Conservation (phyloP, 768 basidiomycete species). For the Lentinula sp. region DNA sequence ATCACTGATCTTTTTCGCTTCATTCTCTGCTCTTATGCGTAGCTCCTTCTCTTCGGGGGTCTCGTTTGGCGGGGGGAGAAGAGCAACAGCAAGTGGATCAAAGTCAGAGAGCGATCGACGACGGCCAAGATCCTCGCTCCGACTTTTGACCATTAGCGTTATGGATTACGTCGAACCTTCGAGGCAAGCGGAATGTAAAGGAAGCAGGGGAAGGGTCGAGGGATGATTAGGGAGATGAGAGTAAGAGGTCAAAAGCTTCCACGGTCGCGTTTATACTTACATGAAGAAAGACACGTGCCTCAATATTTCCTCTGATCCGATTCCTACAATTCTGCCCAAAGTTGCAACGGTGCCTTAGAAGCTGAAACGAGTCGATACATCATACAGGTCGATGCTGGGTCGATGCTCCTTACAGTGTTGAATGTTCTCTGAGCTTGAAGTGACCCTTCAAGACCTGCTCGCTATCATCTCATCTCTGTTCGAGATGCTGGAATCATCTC, state of each 20-base stretch:
- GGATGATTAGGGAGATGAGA: neutral
- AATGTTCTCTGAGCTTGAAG: neutral
- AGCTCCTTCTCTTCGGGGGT: constrained; percentile 59
- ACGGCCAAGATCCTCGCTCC: constrained; percentile 26
- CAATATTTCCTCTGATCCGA: neutral
- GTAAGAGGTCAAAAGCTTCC: neutral
- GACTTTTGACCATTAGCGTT: constrained; percentile 30
- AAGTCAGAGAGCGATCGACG: constrained; percentile 57
- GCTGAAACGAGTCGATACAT: no score
- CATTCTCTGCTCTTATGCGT: constrained; percentile 59
- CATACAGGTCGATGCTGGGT: no score
- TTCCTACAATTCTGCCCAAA: neutral
- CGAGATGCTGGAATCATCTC: neutral
- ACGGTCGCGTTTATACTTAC: neutral
- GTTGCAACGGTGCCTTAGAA: neutral
- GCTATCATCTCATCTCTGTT: neutral
- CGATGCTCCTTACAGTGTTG: neutral
- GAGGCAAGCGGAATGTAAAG: neutral
- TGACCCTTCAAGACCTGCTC: neutral
- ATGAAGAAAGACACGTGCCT: neutral
- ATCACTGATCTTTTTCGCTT: constrained; percentile 71
- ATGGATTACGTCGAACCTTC: neutral
- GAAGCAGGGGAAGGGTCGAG: neutral
- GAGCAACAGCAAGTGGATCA: constrained; percentile 64
- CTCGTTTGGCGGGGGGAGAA: constrained; percentile 71